Base-by-base conservation (phyloP, 768 basidiomycete genomes). In the Boletales sp. region DNA sequence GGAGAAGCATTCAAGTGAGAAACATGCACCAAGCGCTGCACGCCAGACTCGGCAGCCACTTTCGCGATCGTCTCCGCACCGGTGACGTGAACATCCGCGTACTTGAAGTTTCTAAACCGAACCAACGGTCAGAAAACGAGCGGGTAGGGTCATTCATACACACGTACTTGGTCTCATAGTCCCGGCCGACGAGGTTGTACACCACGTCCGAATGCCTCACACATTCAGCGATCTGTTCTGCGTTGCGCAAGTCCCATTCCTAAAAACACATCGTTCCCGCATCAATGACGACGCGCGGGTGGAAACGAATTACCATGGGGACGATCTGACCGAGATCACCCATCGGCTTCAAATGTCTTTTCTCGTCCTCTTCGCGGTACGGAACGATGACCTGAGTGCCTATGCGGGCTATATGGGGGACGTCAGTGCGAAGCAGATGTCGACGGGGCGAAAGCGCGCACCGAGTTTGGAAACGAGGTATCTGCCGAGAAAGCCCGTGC, bases 291-390 rank as follows among this genome's bases (percentile, higher is more conserved):
- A 8, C 18, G 13, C 50, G 50, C 53, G 24, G 24, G 24, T 27
- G 40, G 47, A 42, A 21, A 30, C 27, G 45, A 67, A 63, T 57
- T 63, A 95, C 94, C 87, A 98, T 83, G 60, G 90, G 83, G 49
- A 97, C 89, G 55, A 99, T 87, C 74, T 95, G 94, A 8, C 97
- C 97, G 47, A 98, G 76, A 74, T 99, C 97, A 38, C 95, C 97
- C 84, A 88, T 94, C 12, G 89, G 89, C 70, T 86, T 87, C 63
- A 99, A 74, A 62, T 89, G 81, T 52, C 95, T 78, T 60, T 87
- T 91, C 65, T 93, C 88, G 64, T 98, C 93, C 64, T 92, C 90
- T 56, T 97, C 93, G 39, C 97, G 83, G 74, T 95, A 97, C 8
- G 95, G 95, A 43, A 97, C 78, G 64, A 98, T 79, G 52, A 97